phyloP scores from a whole-genome alignment of 73 alveolate species.

The Paramecium sonneborni region DNA sequence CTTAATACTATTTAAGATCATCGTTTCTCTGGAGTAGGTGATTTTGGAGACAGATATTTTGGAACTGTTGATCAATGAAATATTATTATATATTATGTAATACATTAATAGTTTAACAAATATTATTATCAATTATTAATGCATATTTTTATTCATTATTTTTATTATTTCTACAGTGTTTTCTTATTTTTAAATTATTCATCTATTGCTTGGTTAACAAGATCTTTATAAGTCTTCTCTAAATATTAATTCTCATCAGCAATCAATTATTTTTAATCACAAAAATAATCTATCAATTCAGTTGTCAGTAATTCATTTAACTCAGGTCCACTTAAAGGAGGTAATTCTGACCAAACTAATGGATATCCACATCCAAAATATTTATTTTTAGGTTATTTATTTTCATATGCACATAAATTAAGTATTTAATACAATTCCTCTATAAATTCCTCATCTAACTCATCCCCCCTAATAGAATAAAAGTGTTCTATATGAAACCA shows the following conservation, averaged over 20 bases:
- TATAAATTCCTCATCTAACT: too few species aligned
- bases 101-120: not conserved
- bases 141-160: not conserved
- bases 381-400: too few species aligned
- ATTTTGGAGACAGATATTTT: conserved; percentile 44
- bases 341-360: not conserved
- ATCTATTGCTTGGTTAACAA: not conserved
- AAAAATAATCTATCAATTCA: not conserved
- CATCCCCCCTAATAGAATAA: too few species aligned
- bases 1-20: not conserved
- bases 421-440: too few species aligned
- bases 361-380: not conserved
- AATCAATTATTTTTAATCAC: not conserved
- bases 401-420: too few species aligned
- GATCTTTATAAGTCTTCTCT: not conserved
- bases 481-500: too few species aligned
- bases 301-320: not conserved
- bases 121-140: not conserved
- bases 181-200: not conserved
- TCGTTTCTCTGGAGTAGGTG: not conserved
- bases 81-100: not conserved
- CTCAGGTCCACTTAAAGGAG: not conserved
- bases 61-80: conserved; percentile 45
- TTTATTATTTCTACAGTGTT: not conserved
- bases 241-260: not conserved